phyloP scores from a whole-genome alignment of 208 protist species.

The Leishmania turanica region DNA sequence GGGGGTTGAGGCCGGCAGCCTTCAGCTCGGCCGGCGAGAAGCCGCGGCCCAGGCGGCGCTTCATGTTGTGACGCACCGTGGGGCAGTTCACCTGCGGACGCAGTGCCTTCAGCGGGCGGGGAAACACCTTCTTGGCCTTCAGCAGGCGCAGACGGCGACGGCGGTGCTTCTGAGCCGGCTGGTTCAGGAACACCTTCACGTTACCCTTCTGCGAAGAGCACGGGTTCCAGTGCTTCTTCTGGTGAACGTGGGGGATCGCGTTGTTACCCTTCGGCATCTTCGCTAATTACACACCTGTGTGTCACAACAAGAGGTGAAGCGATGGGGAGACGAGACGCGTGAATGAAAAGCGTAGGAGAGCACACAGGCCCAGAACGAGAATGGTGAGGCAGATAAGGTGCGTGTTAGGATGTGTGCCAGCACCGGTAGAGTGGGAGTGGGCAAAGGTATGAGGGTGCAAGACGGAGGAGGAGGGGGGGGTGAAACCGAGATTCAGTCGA shows the following conservation, averaged over 20 bases:
- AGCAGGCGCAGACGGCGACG: conserved; percentile 76
- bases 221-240: conserved; percentile 97
- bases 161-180: conserved; percentile 88
- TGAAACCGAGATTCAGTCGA: neutral
- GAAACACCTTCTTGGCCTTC: conserved; percentile 95
- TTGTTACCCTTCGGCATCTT: conserved; percentile 97
- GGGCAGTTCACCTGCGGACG: conserved; percentile 96
- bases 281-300: conserved; percentile 11
- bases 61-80: conserved; percentile 97
- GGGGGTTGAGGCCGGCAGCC: conserved; percentile 82
- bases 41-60: conserved; percentile 94
- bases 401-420: neutral
- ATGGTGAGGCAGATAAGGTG: neutral
- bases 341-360: neutral
- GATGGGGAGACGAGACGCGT: neutral
- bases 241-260: conserved; percentile 95
- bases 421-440: neutral
- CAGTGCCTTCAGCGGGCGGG: conserved; percentile 94
- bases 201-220: conserved; percentile 93
- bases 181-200: conserved; percentile 90
- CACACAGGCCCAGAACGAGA: neutral
- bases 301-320: neutral
- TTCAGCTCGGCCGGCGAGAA: conserved; percentile 98
- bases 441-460: neutral
- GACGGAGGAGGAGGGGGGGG: neutral